Percentiles rank a stretch among this genome's conserved stretches.
Conservation (phyloP, 257 asterid species). For the Catharanthus roseus region DNA sequence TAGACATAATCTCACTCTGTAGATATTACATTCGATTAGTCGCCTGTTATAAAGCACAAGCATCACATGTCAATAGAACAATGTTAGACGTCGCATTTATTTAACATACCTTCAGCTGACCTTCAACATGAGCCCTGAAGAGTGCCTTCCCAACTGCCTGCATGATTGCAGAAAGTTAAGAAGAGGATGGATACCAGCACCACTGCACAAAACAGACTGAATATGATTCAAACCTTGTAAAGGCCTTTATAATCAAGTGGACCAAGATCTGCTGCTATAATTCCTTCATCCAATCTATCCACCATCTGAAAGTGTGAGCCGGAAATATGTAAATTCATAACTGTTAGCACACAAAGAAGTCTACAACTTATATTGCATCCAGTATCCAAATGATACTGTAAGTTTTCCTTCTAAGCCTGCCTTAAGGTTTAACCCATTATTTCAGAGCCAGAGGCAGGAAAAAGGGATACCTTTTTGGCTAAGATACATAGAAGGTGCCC, state of each 20-base stretch:
- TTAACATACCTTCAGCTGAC: conserved; percentile 71
- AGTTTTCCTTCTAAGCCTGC: background rate
- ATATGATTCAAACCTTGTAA: conserved; percentile 54
- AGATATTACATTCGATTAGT: conserved; percentile 24
- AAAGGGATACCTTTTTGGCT: background rate
- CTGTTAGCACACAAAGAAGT: background rate
- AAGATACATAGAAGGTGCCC: background rate
- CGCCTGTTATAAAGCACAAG: conserved; percentile 13
- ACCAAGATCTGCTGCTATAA: conserved; percentile 51
- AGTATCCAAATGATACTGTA: background rate
- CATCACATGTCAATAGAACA: conserved; percentile 12
- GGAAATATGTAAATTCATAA: conserved; percentile 4
- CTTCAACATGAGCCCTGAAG: conserved; percentile 94
- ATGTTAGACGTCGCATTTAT: conserved; percentile 8
- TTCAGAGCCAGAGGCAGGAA: background rate
- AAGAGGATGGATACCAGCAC: conserved; percentile 14
- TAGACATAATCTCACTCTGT: conserved; percentile 90
- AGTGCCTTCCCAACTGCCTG: conserved; percentile 97
- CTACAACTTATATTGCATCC: background rate
- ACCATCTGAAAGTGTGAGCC: conserved; percentile 55
- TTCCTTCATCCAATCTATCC: conserved; percentile 81
- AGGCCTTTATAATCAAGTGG: conserved; percentile 85
- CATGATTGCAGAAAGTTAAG: conserved; percentile 26
- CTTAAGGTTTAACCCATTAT: background rate
- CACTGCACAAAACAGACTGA: conserved; percentile 20